Base-by-base conservation (phyloP, 148 eudicot genomes). In the Beta vulgaris region DNA sequence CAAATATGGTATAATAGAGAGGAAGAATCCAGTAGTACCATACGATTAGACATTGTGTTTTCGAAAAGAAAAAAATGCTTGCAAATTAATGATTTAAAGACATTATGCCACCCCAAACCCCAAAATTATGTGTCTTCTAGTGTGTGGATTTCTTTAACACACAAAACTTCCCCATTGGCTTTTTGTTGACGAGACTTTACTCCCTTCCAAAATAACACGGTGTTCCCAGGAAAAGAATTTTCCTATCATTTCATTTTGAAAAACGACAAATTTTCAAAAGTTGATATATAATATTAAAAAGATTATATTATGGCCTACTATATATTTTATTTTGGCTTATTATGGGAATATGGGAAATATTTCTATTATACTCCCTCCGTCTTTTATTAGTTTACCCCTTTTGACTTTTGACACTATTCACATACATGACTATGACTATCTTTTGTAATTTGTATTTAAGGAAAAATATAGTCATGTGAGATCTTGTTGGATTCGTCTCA, bases 171-270 rank as follows among this genome's bases (percentile, higher is more conserved):
- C 8, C 14, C 32, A 12, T 61, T 44, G 63, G 59, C 82, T 51
- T 67, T 73, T 63, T 68, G n/a, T 67, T 73, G 18, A 18, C 60
- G 6, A 51, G 57, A 37, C 25, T 51, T 19, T 51, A 51, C 53
- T 48, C 64, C 53, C 39, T 16, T 72, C 76, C 81, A 78, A 72
- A 72, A 2, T 46, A 39, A 78, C 64, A 76, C 81, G 61, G 35
- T 54, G 72, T 78, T 78, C 68, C 71, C 80, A 66, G 76, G 81
- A 34, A 76, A 71, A 71, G 76, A n/a, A 78, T 78, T 53, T 72
- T 66, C 66, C 21, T 25, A 46, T 60, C 57, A 66, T 39, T 5
- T 57, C 34, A 72, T 0, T 11, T 29, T 69, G 23, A 76, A 6
- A 19, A 48, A 59, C 28, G 39, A 59, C 49, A 48, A 62, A 19